A percentile compares a stretch with the other conserved stretches of the same genome.
Conservation (phyloP, 2,329 filamentous ascomycete species). For the Alternaria rosae region DNA sequence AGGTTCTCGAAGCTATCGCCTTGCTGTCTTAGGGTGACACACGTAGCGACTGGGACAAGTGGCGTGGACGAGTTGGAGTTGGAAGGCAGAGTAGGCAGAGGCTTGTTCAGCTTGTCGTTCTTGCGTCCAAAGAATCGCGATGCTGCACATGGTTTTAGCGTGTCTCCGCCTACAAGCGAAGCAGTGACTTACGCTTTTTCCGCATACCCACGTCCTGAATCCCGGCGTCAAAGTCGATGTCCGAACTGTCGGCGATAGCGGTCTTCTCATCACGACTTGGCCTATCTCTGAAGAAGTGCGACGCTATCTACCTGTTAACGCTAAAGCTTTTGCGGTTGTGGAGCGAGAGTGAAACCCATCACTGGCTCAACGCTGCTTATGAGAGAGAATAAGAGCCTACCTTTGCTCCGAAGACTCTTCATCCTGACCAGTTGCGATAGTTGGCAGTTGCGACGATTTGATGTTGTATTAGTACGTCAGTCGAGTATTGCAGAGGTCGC, state of each 20-base stretch:
- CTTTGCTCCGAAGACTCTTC: constrained; percentile 31
- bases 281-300: constrained; percentile 29
- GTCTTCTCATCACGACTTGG: constrained; percentile 26
- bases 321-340: background rate
- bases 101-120: constrained; percentile 12
- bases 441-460: background rate
- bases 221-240: constrained; percentile 23
- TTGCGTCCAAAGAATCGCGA: constrained; percentile 21
- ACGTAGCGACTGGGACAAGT: background rate
- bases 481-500: background rate
- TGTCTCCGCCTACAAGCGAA: background rate
- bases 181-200: constrained; percentile 24
- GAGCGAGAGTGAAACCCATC: background rate
- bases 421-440: constrained; percentile 7
- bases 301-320: constrained; percentile 18
- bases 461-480: background rate
- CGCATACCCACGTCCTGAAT: constrained; percentile 15
- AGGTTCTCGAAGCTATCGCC: background rate
- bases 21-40: background rate
- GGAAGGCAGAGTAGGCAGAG: constrained; percentile 1
- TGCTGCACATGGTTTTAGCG: constrained; percentile 13
- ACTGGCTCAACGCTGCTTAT: background rate
- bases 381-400: constrained; percentile 8
- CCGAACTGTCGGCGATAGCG: constrained; percentile 8
- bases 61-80: constrained; percentile 6